Conservation (phyloP, 2,329 filamentous ascomycete genomes). For the Karstenula rhodostoma region DNA sequence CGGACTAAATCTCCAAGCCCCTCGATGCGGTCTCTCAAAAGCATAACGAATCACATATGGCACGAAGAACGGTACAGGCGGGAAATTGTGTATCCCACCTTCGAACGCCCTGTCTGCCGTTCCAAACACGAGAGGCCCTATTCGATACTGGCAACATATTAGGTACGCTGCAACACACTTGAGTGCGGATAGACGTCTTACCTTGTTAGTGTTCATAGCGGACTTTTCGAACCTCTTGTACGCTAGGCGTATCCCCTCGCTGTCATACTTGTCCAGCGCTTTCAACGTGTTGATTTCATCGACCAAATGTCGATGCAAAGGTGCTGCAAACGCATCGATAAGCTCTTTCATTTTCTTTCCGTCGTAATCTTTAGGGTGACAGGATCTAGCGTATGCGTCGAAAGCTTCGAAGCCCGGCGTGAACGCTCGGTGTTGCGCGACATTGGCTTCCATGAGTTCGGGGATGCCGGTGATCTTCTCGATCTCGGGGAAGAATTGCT, state of each 20-base stretch:
- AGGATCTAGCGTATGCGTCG: slow-evolving; percentile 30
- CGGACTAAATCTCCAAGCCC: slow-evolving; percentile 49
- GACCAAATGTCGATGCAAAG: slow-evolving; percentile 26
- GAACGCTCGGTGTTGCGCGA: slow-evolving; percentile 65
- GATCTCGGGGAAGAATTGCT: slow-evolving; percentile 63
- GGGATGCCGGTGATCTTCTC: slow-evolving; percentile 61
- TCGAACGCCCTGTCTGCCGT: slow-evolving; percentile 46
- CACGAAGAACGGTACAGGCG: slow-evolving; percentile 47
- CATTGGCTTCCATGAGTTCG: slow-evolving; percentile 61
- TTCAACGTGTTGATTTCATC: slow-evolving; percentile 32
- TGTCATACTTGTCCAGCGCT: slow-evolving; percentile 27
- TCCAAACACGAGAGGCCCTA: slow-evolving; percentile 46
- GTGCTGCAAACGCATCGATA: slow-evolving; percentile 28
- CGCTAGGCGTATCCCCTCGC: slow-evolving; percentile 28
- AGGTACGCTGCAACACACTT: not conserved
- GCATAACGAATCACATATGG: slow-evolving; percentile 46
- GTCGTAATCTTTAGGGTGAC: slow-evolving; percentile 21
- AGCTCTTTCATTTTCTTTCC: slow-evolving; percentile 20
- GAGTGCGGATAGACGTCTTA: slow-evolving; percentile 10
- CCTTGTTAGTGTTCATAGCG: slow-evolving; percentile 43
- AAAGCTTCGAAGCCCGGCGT: slow-evolving; percentile 58
- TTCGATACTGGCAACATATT: slow-evolving; percentile 31
- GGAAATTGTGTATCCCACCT: slow-evolving; percentile 44
- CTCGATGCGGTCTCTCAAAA: slow-evolving; percentile 39
- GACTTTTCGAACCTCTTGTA: slow-evolving; percentile 36